Conservation (phyloP, 805 yeast genomes). For the Candida manassasensis region DNA sequence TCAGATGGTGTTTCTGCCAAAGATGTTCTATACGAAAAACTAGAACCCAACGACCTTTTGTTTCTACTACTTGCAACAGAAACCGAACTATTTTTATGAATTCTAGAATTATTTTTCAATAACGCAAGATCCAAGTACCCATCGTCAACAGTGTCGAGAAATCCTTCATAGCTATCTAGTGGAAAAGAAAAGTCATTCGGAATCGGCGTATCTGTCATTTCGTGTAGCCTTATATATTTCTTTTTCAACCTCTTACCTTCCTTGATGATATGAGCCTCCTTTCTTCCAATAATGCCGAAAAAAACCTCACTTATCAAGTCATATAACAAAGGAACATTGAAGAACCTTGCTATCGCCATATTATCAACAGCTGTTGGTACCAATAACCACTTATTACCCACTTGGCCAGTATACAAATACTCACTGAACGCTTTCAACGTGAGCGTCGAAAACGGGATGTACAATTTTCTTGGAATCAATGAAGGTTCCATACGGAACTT, state of each 20-base stretch:
- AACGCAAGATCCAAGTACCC: constrained; percentile 56
- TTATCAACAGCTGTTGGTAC: constrained; percentile 66
- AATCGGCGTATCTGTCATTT: constrained; percentile 16
- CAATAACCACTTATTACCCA: constrained; percentile 70
- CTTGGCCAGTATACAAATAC: constrained; percentile 73
- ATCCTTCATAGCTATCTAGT: constrained; percentile 49
- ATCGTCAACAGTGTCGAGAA: constrained; percentile 58
- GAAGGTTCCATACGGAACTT: constrained; percentile 50
- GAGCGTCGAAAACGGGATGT: constrained; percentile 59
- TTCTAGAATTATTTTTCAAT: constrained; percentile 42
- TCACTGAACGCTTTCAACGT: constrained; percentile 66
- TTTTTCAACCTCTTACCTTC: constrained; percentile 36
- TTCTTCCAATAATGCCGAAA: constrained; percentile 64
- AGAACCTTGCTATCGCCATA: constrained; percentile 57
- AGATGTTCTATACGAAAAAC: constrained; percentile 2
- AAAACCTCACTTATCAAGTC: constrained; percentile 65
- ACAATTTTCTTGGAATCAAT: constrained; percentile 62
- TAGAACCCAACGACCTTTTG: constrained; percentile 10
- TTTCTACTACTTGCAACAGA: constrained; percentile 15
- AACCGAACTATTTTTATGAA: constrained; percentile 18
- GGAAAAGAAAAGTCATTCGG: constrained; percentile 29
- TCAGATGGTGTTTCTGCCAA: not conserved
- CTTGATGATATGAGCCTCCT: constrained; percentile 48
- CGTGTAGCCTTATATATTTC: constrained; percentile 18
- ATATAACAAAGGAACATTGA: constrained; percentile 64